Percentiles rank a stretch among this genome's conserved stretches.
Evolutionary conservation across 257 asterid genomes (phyloP).

Genomic region (Lycium barbarum): DNA sequence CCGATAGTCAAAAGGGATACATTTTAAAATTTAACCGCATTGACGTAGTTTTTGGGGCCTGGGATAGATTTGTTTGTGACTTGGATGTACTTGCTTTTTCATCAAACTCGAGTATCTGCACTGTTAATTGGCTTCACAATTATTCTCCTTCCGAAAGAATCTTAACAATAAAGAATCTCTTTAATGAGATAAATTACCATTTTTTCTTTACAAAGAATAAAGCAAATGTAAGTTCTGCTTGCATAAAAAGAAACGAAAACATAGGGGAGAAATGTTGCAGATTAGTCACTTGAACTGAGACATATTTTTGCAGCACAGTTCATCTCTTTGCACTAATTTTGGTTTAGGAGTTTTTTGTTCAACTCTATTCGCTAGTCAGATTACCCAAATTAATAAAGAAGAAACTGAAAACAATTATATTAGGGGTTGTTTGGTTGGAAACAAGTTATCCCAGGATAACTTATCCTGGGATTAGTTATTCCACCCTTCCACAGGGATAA

Average conservation of each 20-base stretch:
- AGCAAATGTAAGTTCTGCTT: neutral
- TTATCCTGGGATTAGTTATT: too few relatives aligned
- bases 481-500: too few relatives aligned
- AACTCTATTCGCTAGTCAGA: neutral
- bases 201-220: neutral
- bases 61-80: slow-evolving; percentile 5
- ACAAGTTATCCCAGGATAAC: too few relatives aligned
- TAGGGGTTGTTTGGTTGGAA: too few relatives aligned
- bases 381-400: slow-evolving; percentile 2
- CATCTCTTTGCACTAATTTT: neutral
- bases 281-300: neutral
- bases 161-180: neutral
- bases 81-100: slow-evolving; percentile 4
- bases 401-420: neutral
- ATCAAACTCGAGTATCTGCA: neutral
- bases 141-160: neutral
- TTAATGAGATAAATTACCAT: neutral
- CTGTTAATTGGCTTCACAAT: neutral
- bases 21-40: neutral
- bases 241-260: neutral
- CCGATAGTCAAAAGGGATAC: neutral
- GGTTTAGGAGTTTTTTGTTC: neutral
- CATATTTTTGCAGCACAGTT: neutral
- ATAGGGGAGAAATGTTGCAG: neutral
- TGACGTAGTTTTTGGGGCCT: neutral